Percentiles rank a stretch among this genome's conserved stretches.
Conservation (phyloP, 768 basidiomycete species). For the Leccinum fibrillosum region DNA sequence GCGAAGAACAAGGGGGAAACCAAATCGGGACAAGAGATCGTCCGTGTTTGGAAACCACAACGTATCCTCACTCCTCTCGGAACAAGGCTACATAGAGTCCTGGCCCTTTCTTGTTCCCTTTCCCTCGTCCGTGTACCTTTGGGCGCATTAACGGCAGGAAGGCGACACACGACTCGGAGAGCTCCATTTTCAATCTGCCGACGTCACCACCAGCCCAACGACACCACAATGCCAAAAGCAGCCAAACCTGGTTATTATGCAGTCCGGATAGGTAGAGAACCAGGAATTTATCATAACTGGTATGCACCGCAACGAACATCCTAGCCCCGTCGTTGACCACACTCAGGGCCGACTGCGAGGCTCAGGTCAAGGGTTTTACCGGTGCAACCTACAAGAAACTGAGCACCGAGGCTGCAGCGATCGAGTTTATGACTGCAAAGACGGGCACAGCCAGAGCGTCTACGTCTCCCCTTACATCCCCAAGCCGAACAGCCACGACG, state of each 20-base stretch:
- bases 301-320: constrained; percentile 37
- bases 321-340: constrained; percentile 22
- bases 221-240: constrained; percentile 33
- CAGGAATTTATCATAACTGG: constrained; percentile 76
- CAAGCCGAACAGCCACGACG: constrained; percentile 17
- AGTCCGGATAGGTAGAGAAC: constrained; percentile 57
- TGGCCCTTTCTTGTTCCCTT: not conserved
- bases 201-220: not conserved
- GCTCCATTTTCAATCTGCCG: not conserved
- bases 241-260: constrained; percentile 63
- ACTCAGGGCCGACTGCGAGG: constrained; percentile 66
- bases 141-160: not conserved
- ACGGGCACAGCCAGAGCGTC: constrained; percentile 12
- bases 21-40: constrained; percentile 16
- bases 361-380: constrained; percentile 62
- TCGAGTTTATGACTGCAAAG: constrained; percentile 46
- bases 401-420: constrained; percentile 50
- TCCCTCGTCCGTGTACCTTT: not conserved
- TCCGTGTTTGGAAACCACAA: constrained; percentile 19
- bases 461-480: constrained; percentile 23
- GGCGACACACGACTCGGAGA: not conserved
- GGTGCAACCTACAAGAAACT: constrained; percentile 72
- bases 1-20: constrained; percentile 27
- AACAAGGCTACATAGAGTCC: constrained; percentile 13
- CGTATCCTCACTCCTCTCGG: constrained; percentile 2